These are phyloP conservation scores for Cytospora schulzeri DNA, from an alignment of 2,329 filamentous ascomycete species.

Conservation along the genomic window DNA sequence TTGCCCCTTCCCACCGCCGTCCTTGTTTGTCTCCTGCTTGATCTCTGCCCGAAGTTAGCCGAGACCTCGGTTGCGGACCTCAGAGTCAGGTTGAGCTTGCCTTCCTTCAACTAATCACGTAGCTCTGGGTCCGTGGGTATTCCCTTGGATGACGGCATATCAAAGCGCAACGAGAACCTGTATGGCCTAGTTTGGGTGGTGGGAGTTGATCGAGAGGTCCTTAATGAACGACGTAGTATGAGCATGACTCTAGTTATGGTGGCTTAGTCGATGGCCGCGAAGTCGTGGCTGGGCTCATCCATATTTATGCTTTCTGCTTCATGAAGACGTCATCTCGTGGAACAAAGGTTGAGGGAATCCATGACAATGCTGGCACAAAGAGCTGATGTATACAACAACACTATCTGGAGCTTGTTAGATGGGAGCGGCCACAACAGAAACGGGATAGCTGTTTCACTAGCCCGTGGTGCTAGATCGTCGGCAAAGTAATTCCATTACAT, in stretches of 20 bases:
- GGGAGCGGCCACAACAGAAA: background rate
- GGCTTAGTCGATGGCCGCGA: background rate
- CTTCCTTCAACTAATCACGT: slow-evolving; percentile 43
- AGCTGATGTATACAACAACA: background rate
- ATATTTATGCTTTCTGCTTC: slow-evolving; percentile 7
- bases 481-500: slow-evolving; percentile 21
- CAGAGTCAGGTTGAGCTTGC: slow-evolving; percentile 28
- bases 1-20: slow-evolving; percentile 43
- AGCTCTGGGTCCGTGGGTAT: slow-evolving; percentile 45
- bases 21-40: slow-evolving; percentile 45
- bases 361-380: slow-evolving; percentile 7
- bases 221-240: slow-evolving; percentile 12
- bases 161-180: slow-evolving; percentile 11
- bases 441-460: slow-evolving; percentile 8
- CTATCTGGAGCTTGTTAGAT: background rate
- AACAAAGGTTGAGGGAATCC: slow-evolving; percentile 3
- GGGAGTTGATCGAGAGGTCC: slow-evolving; percentile 1
- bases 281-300: background rate
- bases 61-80: background rate
- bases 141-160: slow-evolving; percentile 44
- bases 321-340: background rate
- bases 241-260: slow-evolving; percentile 9
- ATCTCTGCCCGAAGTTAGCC: slow-evolving; percentile 38
- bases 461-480: background rate
- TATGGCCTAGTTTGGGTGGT: slow-evolving; percentile 1